Evolutionary conservation across 2,329 filamentous ascomycete genomes (phyloP).

Genomic region (Claviceps arundinis): DNA sequence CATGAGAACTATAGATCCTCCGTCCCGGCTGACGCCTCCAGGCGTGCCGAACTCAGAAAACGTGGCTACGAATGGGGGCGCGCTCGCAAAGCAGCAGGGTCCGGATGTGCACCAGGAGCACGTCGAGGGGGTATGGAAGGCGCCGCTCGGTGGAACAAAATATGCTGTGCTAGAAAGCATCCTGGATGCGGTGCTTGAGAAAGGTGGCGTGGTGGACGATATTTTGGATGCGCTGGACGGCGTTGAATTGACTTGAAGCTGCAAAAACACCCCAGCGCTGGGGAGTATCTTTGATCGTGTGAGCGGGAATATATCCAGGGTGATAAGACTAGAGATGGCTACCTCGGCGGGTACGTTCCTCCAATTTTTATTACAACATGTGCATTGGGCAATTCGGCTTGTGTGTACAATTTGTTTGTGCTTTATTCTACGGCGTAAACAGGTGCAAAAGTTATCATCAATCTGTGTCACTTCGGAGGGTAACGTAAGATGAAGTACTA

Average conservation of each 20-base stretch:
- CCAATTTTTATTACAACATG: neutral
- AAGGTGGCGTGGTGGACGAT: slow-evolving; percentile 72
- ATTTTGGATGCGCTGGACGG: slow-evolving; percentile 69
- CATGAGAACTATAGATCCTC: slow-evolving; percentile 61
- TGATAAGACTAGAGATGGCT: neutral
- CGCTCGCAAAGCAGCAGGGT: slow-evolving; percentile 20
- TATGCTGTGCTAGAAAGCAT: slow-evolving; percentile 59
- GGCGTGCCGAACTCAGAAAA: slow-evolving; percentile 54
- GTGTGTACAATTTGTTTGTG: neutral
- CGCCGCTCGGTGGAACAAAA: slow-evolving; percentile 72
- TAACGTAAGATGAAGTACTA: neutral
- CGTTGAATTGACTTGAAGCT: slow-evolving; percentile 49
- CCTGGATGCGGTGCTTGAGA: slow-evolving; percentile 62
- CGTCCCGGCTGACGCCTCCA: slow-evolving; percentile 57
- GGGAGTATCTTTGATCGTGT: neutral
- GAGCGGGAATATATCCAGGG: neutral
- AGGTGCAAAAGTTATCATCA: neutral
- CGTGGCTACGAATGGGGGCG: slow-evolving; percentile 33
- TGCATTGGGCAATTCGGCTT: neutral
- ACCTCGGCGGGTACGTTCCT: neutral
- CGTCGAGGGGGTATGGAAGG: slow-evolving; percentile 69
- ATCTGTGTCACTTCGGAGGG: neutral
- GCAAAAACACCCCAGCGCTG: neutral
- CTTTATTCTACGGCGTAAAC: neutral
- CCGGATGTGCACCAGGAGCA: slow-evolving; percentile 35